Percentiles rank a stretch among this genome's conserved stretches.
Evolutionary conservation across 345 rosid species (phyloP).

Genomic region (Arabidopsis suecica): DNA sequence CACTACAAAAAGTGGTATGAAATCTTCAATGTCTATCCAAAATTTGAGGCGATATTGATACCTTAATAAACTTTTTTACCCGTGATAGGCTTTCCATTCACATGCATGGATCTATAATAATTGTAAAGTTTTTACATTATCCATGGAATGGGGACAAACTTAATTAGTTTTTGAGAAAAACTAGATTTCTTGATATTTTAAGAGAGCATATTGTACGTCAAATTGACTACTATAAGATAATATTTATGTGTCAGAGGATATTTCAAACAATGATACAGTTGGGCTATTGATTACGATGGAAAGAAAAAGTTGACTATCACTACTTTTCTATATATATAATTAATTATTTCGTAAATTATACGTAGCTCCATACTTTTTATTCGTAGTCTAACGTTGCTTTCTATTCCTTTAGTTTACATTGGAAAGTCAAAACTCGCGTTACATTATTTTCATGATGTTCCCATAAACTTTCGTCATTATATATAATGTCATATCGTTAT

Average conservation of each 20-base stretch:
- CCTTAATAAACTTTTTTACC: slow-evolving; percentile 10
- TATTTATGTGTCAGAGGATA: slow-evolving; percentile 27
- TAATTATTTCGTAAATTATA: background rate
- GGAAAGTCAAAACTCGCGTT: slow-evolving; percentile 33
- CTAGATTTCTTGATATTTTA: slow-evolving; percentile 1
- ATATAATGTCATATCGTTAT: background rate
- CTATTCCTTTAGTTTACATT: slow-evolving; percentile 22
- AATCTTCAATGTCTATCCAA: slow-evolving; percentile 39
- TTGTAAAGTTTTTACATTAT: slow-evolving; percentile 32
- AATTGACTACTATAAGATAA: slow-evolving; percentile 34
- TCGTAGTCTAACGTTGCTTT: slow-evolving; percentile 4
- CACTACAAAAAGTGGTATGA: slow-evolving; percentile 7
- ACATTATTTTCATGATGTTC: slow-evolving; percentile 26
- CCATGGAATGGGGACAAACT: slow-evolving; percentile 29
- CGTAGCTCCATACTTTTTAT: slow-evolving; percentile 27
- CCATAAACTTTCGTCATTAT: slow-evolving; percentile 16
- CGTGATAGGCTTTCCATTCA: slow-evolving; percentile 41
- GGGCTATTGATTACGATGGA: slow-evolving; percentile 37
- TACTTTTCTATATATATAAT: background rate
- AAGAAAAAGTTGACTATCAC: slow-evolving; percentile 31
- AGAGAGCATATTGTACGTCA: slow-evolving; percentile 26
- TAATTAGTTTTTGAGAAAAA: background rate
- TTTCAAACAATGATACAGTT: slow-evolving; percentile 36
- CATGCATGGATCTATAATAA: slow-evolving; percentile 38
- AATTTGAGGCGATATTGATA: slow-evolving; percentile 25